Base-by-base conservation (phyloP, 495 filamentous ascomycete genomes). In the Aspergillus nidulans region DNA sequence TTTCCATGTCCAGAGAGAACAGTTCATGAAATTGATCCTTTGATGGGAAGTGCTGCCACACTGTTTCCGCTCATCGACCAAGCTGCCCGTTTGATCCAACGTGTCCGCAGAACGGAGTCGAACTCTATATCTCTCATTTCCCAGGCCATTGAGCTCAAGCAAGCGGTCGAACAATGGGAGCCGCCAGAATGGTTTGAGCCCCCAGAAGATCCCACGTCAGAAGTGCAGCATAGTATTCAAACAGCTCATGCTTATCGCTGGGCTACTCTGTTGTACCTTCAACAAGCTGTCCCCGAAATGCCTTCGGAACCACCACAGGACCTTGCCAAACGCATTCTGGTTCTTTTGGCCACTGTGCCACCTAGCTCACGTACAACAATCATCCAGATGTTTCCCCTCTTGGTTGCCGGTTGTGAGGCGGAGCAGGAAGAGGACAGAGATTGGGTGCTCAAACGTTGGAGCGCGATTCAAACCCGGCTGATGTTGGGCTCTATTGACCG, bases 231-330 rank as follows among this genome's bases (percentile, higher is more conserved):
- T 62, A 83, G 82, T 39, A 68, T 89, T 21, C 82, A 83, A 51
- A 90, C 86, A 0, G 88, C 88, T 1, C 81, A 89, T 63, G 86
- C 88, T 10, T 92, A 92, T 59, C 85, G 85, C 36, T 88, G 80
- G 75, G 87, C 88, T 4, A 90, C 86, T 0, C 67, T 92, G 7
- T 69, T 91, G 5, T 88, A 90, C 55, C 81, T 92, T 1, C 87
- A 90, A 52, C 86, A 91, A 66, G 85, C 88, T 5, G 84, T 92
- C 3, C 88, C 88, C 2, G 88, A 90, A 61, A 80, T 91, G 30
- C 85, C 85, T 8, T 86, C 78, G 1, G 70, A 74, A 24, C 67
- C 75, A 6, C 74, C 83, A 3, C 75, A 77, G 13, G 78, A 80
- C 13, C 71, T 91, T 5, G 84, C 87, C 2, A 81, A 84, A 53